Base-by-base conservation (phyloP, 1,139 yeast species). In the Geotrichum siamense region DNA sequence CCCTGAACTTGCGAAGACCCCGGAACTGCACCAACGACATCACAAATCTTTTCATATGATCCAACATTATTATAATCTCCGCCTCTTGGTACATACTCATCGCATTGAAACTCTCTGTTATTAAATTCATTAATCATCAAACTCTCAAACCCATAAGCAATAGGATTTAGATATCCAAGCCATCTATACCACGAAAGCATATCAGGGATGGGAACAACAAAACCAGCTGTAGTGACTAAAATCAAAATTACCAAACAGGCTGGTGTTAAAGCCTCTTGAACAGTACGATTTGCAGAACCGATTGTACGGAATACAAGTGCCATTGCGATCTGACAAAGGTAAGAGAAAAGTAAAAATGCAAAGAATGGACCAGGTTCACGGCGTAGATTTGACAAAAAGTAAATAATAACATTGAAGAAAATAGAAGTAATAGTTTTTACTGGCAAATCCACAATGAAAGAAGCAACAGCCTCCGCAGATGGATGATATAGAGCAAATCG, bases 401-500 rank as follows among this genome's bases (percentile, higher is more conserved):
- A 82, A 49, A 71, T 69, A 33, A 75, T 67, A 45, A 82, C 58
- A 58, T 81, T 80, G 68, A 82, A 83, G 17, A 68, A 65, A 26
- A 78, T 52, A 5, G 80, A 69, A 41, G 76, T 75, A 19, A 68
- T 37, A 16, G 79, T 43, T 59, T 82, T 79, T 31, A 75, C 66
- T 0, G 93, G 93, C 47, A 82, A 55, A 54, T 82, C 86, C 2
- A 85, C 74, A n/a, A 81, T 54, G 42, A 81, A 71, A 8, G 84
- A 76, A 0, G 87, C 83, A 17, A 81, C 55, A 0, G 89, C 85
- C 54, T 82, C 85, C 1, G 87, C 85, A 45, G 86, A 72, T 5
- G 91, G 91, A 49, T 80, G 84, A 56, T 82, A 83, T 44, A 83
- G 62, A 1, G 87, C 85, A 60, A 76, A 83, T 31, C 76, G 71